Evolutionary conservation across 176 grass and related monocot species (phyloP).

Genomic region (Juncus inflexus): DNA sequence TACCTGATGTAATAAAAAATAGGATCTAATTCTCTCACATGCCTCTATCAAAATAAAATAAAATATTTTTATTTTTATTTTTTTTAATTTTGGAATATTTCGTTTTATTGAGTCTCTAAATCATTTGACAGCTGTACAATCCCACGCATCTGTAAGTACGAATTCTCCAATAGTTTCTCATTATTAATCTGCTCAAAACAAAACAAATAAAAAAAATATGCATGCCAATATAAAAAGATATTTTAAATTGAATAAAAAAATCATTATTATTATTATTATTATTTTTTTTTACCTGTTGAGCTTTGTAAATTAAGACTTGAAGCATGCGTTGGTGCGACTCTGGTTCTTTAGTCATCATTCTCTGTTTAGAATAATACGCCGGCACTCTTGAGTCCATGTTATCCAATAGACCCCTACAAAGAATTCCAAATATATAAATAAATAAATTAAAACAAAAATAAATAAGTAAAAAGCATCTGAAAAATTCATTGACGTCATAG

Average conservation of each 20-base stretch:
- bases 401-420: constrained; percentile 81
- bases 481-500: too few relatives aligned
- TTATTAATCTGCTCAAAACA: constrained; percentile 73
- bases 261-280: constrained; percentile 7
- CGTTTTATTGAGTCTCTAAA: constrained; percentile 57
- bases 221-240: too few relatives aligned
- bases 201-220: constrained; percentile 1
- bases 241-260: not conserved
- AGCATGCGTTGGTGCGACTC: constrained; percentile 91
- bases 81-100: not conserved
- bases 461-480: too few relatives aligned
- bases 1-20: too few relatives aligned
- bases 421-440: too few relatives aligned
- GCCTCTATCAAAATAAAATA: constrained; percentile 31
- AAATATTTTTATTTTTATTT: constrained; percentile 16
- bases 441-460: too few relatives aligned
- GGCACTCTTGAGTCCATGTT: constrained; percentile 94
- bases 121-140: constrained; percentile 88
- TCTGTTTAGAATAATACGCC: constrained; percentile 90
- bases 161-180: constrained; percentile 98
- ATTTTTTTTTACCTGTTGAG: constrained; percentile 62
- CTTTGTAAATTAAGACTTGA: constrained; percentile 86
- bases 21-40: constrained; percentile 23
- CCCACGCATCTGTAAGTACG: constrained; percentile 97
- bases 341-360: constrained; percentile 98